Evolutionary conservation across 805 yeast species (phyloP).

Genomic region (Candida corydali): DNA sequence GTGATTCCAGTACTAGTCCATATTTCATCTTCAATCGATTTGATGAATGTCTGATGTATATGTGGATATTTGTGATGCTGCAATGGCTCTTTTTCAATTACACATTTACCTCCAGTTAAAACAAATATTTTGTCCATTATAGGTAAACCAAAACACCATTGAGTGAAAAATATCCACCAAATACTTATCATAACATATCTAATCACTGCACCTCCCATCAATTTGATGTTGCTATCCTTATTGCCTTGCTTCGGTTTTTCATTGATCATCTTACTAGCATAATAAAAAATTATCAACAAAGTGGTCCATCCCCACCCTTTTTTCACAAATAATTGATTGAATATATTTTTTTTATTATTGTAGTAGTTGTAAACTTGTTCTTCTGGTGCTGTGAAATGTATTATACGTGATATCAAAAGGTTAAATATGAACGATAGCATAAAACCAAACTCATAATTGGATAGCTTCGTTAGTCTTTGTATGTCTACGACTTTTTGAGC

Average conservation of each 20-base stretch:
- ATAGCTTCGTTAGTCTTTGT: conserved; percentile 10
- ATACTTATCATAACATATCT: conserved; percentile 54
- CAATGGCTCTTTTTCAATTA: conserved; percentile 17
- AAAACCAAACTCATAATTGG: conserved; percentile 24
- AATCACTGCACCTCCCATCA: conserved; percentile 19
- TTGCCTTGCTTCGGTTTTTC: conserved; percentile 3
- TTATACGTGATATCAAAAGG: conserved; percentile 48
- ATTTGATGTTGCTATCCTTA: conserved; percentile 2
- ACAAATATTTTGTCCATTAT: conserved; percentile 83
- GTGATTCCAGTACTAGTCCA: conserved; percentile 15
- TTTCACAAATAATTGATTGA: conserved; percentile 77
- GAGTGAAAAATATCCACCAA: conserved; percentile 88
- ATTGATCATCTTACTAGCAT: conserved; percentile 8
- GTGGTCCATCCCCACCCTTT: conserved; percentile 92
- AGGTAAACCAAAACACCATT: conserved; percentile 82
- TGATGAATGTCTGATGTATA: conserved; percentile 1
- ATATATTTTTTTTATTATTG: conserved; percentile 60
- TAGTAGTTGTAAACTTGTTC: conserved; percentile 48
- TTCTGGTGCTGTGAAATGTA: conserved; percentile 39
- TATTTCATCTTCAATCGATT: conserved; percentile 5
- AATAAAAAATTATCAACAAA: conserved; percentile 23
- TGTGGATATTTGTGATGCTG: neutral
- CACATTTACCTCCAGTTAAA: conserved; percentile 80
- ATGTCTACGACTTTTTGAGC: too few species aligned
- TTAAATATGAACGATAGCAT: conserved; percentile 34